These are phyloP conservation scores for Cordyceps fumosorosea DNA, from an alignment of 2,329 filamentous ascomycete genomes.

Conservation along the genomic window DNA sequence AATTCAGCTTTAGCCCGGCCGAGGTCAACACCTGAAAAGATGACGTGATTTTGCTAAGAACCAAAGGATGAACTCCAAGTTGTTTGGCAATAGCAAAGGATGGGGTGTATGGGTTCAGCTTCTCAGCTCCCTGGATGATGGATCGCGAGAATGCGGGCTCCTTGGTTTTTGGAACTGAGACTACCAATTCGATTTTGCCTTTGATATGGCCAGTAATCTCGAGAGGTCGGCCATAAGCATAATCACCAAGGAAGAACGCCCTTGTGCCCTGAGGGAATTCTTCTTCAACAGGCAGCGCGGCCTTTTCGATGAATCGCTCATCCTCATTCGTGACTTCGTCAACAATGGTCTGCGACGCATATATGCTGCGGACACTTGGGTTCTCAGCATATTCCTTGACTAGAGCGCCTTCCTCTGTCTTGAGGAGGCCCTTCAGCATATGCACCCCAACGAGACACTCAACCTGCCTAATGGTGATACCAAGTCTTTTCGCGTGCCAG, in stretches of 20 bases:
- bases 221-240: constrained; percentile 85
- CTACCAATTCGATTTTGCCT: constrained; percentile 70
- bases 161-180: constrained; percentile 64
- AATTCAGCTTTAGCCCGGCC: constrained; percentile 76
- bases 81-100: constrained; percentile 84
- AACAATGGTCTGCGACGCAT: constrained; percentile 85
- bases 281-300: constrained; percentile 79
- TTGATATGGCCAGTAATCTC: constrained; percentile 68
- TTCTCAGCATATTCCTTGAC: constrained; percentile 90
- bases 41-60: constrained; percentile 92
- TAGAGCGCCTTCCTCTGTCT: constrained; percentile 84
- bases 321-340: constrained; percentile 88
- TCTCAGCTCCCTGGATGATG: constrained; percentile 65
- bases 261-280: constrained; percentile 80
- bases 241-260: constrained; percentile 91
- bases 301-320: constrained; percentile 84
- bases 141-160: constrained; percentile 76
- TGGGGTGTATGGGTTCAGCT: constrained; percentile 68
- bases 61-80: constrained; percentile 74
- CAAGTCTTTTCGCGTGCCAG: constrained; percentile 84
- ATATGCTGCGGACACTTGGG: constrained; percentile 78
- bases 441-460: constrained; percentile 89
- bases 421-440: constrained; percentile 84
- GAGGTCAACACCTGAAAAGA: constrained; percentile 77
- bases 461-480: constrained; percentile 77